These are phyloP conservation scores for Curvularia lunata DNA, from an alignment of 2,329 filamentous ascomycete genomes.

Conservation along the genomic window DNA sequence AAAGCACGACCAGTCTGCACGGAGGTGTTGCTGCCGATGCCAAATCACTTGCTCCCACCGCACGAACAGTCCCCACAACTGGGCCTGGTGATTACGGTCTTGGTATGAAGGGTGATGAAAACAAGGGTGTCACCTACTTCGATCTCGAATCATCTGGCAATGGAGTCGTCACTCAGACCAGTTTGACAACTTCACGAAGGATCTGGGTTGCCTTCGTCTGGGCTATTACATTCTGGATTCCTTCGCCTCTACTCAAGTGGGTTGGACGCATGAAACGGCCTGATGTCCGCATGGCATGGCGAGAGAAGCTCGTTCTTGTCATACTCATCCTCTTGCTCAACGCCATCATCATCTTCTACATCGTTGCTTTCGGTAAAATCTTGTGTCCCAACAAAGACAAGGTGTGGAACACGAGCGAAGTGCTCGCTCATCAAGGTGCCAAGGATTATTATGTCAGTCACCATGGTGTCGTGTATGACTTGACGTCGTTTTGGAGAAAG, in stretches of 20 bases:
- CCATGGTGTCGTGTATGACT: constrained; percentile 88
- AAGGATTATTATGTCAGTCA: constrained; percentile 87
- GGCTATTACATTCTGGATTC: constrained; percentile 92
- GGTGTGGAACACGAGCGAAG: constrained; percentile 77
- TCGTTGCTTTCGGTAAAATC: constrained; percentile 81
- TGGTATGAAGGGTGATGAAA: constrained; percentile 80
- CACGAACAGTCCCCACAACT: constrained; percentile 61
- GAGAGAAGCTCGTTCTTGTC: constrained; percentile 88
- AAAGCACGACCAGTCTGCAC: constrained; percentile 54
- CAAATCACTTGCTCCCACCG: constrained; percentile 62
- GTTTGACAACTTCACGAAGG: constrained; percentile 68
- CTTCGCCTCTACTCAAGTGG: constrained; percentile 79
- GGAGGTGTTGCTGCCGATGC: constrained; percentile 54
- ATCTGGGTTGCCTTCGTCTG: constrained; percentile 84
- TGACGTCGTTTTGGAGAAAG: constrained; percentile 83
- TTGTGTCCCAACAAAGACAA: constrained; percentile 93
- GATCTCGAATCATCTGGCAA: constrained; percentile 80
- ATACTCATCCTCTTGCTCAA: constrained; percentile 83
- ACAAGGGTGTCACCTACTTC: constrained; percentile 62
- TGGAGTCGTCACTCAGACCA: constrained; percentile 75
- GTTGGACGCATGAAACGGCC: constrained; percentile 96
- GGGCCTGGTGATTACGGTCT: constrained; percentile 84
- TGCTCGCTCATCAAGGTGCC: constrained; percentile 71
- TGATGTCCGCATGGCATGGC: constrained; percentile 96
- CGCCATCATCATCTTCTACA: constrained; percentile 85